Evolutionary conservation across 345 rosid genomes (phyloP), one percentile per base, ranked within the genome.

Genomic region (Salix purpurea): DNA sequence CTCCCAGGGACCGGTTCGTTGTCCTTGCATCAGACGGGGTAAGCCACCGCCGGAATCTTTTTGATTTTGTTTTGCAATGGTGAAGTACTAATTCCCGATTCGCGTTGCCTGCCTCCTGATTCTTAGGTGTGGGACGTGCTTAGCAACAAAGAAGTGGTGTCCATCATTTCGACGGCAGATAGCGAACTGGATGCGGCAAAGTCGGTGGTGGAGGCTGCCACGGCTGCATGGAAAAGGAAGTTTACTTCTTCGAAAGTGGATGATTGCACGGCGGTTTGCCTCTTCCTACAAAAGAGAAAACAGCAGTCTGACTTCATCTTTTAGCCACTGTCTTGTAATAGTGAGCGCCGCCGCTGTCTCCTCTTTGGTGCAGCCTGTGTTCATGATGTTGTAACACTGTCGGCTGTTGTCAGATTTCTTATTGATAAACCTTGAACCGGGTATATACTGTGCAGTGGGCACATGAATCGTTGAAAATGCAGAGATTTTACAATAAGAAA

Each of bases 1-100:
- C 90, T 72, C 65, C 89, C 4, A 65, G 83, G 2, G 92, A 92
- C 65, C 88, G 80, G 66, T 90, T 90, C 78, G 44, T 92, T 2
- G 77, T 94, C 68, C 95, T 94, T 26, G 98, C 98, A 67, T 86
- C 90, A 0, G 98, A 94, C 44, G 98, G 98, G 89, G 97, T 90
- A 86, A 78, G 77, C 28, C 37, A 18, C 21, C 28, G 32, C 16
- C 62, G 34, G 15, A 2, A 56, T n/a, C 8, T 24, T 40, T 21
- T 36, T n/a, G 2, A 6, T 16, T 70, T 15, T 48, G 28, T 37
- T 34, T 73, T 60, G 0, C 24, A 39, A 36, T 54, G 18, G 6
- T 36, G 39, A 37, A 23, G 37, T 46, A 4, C 28, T 28, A 36
- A 6, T 54, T 12, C 16, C 28, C 36, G 26, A 23, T 39, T 23